Conservation (phyloP, 2,329 filamentous ascomycete species). For the Penicillium psychrosexuale region DNA sequence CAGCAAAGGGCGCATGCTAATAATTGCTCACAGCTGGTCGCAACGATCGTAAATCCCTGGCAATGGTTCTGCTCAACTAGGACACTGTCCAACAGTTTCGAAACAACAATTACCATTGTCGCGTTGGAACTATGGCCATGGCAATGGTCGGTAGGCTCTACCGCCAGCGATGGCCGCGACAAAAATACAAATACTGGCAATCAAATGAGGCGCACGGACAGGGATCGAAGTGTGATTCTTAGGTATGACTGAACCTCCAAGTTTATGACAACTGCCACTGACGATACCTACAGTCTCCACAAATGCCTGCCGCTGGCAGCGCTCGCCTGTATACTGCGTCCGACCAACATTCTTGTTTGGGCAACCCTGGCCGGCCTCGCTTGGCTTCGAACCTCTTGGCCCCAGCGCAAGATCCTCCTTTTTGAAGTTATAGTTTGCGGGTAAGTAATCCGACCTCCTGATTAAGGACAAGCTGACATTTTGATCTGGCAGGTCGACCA, state of each 20-base stretch:
- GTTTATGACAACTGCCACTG: slow-evolving; percentile 6
- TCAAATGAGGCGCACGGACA: slow-evolving; percentile 10
- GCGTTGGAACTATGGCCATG: slow-evolving; percentile 87
- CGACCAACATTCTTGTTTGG: slow-evolving; percentile 89
- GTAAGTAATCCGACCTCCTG: slow-evolving; percentile 24
- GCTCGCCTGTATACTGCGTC: slow-evolving; percentile 77
- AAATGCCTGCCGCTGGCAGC: slow-evolving; percentile 72
- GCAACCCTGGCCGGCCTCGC: slow-evolving; percentile 59
- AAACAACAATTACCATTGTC: slow-evolving; percentile 78
- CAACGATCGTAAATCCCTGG: slow-evolving; percentile 79
- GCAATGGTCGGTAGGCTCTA: slow-evolving; percentile 57
- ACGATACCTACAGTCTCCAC: slow-evolving; percentile 48
- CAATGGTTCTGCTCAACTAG: slow-evolving; percentile 94
- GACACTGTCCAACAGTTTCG: slow-evolving; percentile 90
- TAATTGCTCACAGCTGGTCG: slow-evolving; percentile 56
- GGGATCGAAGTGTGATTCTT: slow-evolving; percentile 15
- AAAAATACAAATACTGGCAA: slow-evolving; percentile 7
- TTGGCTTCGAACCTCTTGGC: slow-evolving; percentile 45
- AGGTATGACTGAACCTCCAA: slow-evolving; percentile 25
- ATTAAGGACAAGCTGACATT: slow-evolving; percentile 8
- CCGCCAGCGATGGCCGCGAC: slow-evolving; percentile 32
- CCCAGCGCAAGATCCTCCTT: slow-evolving; percentile 51
- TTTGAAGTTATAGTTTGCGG: slow-evolving; percentile 64
- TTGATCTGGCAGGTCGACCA: slow-evolving; percentile 44
- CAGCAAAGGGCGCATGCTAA: slow-evolving; percentile 16